Base-by-base conservation (phyloP, 257 asterid genomes). In the Galeopsis tetrahit region DNA sequence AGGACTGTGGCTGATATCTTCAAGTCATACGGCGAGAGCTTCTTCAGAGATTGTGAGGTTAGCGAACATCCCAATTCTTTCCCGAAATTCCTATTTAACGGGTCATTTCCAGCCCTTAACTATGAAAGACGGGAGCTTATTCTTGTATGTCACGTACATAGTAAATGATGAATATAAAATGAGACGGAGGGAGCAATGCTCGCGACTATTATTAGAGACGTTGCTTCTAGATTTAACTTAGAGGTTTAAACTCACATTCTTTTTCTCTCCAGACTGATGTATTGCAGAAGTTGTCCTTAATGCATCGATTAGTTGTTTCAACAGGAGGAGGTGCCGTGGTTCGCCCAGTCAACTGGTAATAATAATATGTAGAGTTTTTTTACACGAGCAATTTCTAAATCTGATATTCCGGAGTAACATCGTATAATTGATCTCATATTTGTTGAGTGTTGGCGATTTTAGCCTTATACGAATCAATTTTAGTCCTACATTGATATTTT, bases 281-380 rank as follows among this genome's bases (percentile, higher is more conserved):
- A 40, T 70, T 94, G 79, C 76, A 68, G 63, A 88, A 88, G 85
- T 77, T 91, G 65, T 91, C 98, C 49, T 66, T 57, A 68, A 88
- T 84, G 96, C 90, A 82, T 32, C 85, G 83, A 36, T 73, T 89
- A 72, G 94, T 94, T 78, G 84, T 91, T 81, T 94, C 98, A 77
- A 89, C 97, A 0, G 99, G 97, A 62, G 99, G 99, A 62, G 97
- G 97, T 77, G 97, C 96, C 17, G 97, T 94, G 70, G 81, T 90
- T 73, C 96, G 95, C 74, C 91, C 93, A 65, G 70, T 88, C 73
- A 94, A 94, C 85, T 91, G 99, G 98, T 21, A 21, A 21, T 94
- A 94, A 60, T 7, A 63, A 74, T 70, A 43, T 4, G 21, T 77
- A 40, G 70, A 66, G 33, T 52, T 80, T 21, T 21, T 21, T 46